A percentile compares a stretch with the other conserved stretches of the same genome.
Conservation (phyloP, 2,329 filamentous ascomycete species). For the Colletotrichum lindemuthianum region DNA sequence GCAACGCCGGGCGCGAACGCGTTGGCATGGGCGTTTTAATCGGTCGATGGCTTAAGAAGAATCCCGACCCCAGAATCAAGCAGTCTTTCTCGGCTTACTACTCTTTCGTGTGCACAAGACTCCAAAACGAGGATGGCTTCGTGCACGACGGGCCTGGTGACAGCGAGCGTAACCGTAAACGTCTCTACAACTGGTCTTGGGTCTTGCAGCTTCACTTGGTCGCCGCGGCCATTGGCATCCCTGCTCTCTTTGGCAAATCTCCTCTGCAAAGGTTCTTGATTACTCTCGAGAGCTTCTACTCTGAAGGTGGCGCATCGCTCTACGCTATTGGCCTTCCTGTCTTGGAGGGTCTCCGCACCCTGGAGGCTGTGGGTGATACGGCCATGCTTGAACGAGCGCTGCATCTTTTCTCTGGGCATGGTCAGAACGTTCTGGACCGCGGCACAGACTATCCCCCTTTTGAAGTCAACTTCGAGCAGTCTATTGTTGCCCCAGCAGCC, state of each 20-base stretch:
- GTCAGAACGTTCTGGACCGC: constrained; percentile 1
- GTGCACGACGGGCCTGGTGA: constrained; percentile 24
- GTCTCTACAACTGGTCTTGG: constrained; percentile 34
- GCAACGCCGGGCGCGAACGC: constrained; percentile 32
- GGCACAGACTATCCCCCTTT: constrained; percentile 28
- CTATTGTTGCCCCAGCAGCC: constrained; percentile 33
- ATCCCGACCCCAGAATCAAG: neutral
- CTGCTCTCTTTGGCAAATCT: constrained; percentile 13
- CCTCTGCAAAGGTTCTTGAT: constrained; percentile 17
- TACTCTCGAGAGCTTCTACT: constrained; percentile 30
- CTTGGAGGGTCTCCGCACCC: constrained; percentile 14
- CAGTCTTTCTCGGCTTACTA: constrained; percentile 24
- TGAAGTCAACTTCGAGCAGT: constrained; percentile 35
- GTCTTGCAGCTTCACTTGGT: constrained; percentile 29
- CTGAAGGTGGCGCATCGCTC: constrained; percentile 24
- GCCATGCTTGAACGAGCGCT: neutral
- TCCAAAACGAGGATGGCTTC: constrained; percentile 21
- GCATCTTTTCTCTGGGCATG: constrained; percentile 11
- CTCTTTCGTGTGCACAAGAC: constrained; percentile 28
- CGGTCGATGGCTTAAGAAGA: constrained; percentile 27
- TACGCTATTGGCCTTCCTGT: constrained; percentile 32
- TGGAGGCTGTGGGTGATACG: constrained; percentile 1
- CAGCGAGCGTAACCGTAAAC: constrained; percentile 6
- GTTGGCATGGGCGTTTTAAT: constrained; percentile 31
- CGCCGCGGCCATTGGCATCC: constrained; percentile 18